Percentiles rank a stretch among this genome's conserved stretches.
Conservation (phyloP, 2,329 filamentous ascomycete species). For the Colletotrichum cereale region DNA sequence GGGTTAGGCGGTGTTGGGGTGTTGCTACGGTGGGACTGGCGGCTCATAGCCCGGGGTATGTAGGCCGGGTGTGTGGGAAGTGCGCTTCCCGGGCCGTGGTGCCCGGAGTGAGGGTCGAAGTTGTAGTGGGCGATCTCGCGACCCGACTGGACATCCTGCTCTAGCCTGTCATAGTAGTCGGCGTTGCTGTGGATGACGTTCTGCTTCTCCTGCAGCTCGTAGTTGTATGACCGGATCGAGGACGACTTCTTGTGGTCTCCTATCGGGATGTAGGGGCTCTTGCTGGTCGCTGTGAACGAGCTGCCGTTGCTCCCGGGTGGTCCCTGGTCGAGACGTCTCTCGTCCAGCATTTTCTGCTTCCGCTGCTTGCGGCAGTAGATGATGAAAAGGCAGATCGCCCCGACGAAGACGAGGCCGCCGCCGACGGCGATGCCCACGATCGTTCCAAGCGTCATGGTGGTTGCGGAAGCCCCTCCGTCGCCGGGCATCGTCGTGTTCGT, state of each 20-base stretch:
- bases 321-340: slow-evolving; percentile 38
- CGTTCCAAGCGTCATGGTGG: slow-evolving; percentile 59
- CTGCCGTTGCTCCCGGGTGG: slow-evolving; percentile 33
- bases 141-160: slow-evolving; percentile 45
- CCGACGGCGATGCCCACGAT: slow-evolving; percentile 67
- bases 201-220: slow-evolving; percentile 43
- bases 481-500: slow-evolving; percentile 44
- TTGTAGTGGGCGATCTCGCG: slow-evolving; percentile 44
- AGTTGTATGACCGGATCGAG: slow-evolving; percentile 42
- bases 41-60: slow-evolving; percentile 54
- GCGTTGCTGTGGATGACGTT: slow-evolving; percentile 48
- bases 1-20: slow-evolving; percentile 32
- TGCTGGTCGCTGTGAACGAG: slow-evolving; percentile 40
- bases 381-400: slow-evolving; percentile 58
- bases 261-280: slow-evolving; percentile 41
- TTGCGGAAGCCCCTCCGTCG: slow-evolving; percentile 45
- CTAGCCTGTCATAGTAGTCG: slow-evolving; percentile 57
- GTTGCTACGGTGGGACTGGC: slow-evolving; percentile 41
- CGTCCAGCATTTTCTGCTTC: slow-evolving; percentile 46
- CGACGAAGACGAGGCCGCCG: slow-evolving; percentile 56
- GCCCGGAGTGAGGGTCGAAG: slow-evolving; percentile 45
- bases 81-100: slow-evolving; percentile 45
- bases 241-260: slow-evolving; percentile 47
- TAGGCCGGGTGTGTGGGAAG: slow-evolving; percentile 65
- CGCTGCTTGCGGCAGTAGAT: slow-evolving; percentile 62